These are phyloP conservation scores for Rosa persica DNA, from an alignment of 306 rosid genomes.

Conservation along the genomic window DNA sequence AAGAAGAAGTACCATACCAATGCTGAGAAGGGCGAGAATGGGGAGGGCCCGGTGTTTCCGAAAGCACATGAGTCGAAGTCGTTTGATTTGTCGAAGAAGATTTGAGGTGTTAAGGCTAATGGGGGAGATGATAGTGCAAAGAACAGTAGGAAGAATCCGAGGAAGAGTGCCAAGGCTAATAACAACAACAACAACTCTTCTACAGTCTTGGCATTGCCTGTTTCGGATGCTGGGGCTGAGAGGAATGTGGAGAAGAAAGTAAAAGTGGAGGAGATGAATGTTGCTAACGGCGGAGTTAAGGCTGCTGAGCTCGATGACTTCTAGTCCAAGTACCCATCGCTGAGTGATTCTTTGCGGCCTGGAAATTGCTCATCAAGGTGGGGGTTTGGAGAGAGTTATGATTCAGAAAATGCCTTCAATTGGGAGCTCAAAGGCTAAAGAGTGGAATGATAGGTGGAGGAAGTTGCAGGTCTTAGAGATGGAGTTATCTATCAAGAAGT, in stretches of 20 bases:
- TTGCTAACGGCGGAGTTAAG: conserved; percentile 15
- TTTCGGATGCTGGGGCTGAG: background rate
- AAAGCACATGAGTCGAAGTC: conserved; percentile 34
- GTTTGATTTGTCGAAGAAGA: conserved; percentile 36
- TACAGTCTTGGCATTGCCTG: conserved; percentile 22
- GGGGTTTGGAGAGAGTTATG: conserved; percentile 3
- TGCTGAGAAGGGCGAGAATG: conserved; percentile 28
- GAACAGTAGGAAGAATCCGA: conserved; percentile 20
- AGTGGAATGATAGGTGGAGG: conserved; percentile 44
- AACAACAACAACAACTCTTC: conserved; percentile 12
- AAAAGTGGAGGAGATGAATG: conserved; percentile 11
- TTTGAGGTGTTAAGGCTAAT: conserved; percentile 32
- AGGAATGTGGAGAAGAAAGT: conserved; percentile 9
- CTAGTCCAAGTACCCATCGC: conserved; percentile 22
- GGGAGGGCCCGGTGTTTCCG: conserved; percentile 33
- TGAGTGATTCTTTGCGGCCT: conserved; percentile 22
- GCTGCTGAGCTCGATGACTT: conserved; percentile 19
- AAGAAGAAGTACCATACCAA: conserved; percentile 44
- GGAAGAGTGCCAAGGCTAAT: conserved; percentile 12
- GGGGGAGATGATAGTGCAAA: conserved; percentile 12
- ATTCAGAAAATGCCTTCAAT: conserved; percentile 29
- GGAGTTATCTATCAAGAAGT: conserved; percentile 34
- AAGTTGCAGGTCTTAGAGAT: conserved; percentile 27
- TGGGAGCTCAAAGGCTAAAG: conserved; percentile 30
- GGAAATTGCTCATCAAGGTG: conserved; percentile 3